Evolutionary conservation across 1,284 basidiomycete species (phyloP).

Genomic region (Cutaneotrichosporon sp.): DNA sequence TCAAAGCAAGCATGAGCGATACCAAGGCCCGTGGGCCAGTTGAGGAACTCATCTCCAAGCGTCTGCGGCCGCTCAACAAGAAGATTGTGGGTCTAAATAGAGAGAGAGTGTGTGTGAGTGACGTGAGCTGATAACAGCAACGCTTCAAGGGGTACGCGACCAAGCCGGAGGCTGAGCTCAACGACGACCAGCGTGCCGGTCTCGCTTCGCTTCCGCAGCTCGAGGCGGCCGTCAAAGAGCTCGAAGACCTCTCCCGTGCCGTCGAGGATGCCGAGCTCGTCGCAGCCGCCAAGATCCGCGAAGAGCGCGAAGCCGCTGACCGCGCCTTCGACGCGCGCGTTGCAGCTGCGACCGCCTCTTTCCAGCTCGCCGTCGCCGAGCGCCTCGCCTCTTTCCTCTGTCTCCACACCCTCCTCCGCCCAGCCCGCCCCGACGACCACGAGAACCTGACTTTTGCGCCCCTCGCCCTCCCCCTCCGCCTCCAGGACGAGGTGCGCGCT

Average conservation of each 20-base stretch:
- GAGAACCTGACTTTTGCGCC: slow-evolving; percentile 52
- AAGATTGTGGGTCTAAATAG: slow-evolving; percentile 69
- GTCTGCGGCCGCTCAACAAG: slow-evolving; percentile 70
- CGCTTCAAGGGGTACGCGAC: slow-evolving; percentile 69
- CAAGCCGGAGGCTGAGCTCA: slow-evolving; percentile 67
- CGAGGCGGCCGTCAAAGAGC: slow-evolving; percentile 72
- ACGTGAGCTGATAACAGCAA: slow-evolving; percentile 56
- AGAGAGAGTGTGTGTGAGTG: not conserved
- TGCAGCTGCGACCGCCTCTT: slow-evolving; percentile 14
- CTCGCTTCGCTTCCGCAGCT: slow-evolving; percentile 68
- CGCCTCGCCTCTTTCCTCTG: slow-evolving; percentile 66
- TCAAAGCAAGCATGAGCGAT: not conserved
- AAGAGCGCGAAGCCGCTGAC: slow-evolving; percentile 30
- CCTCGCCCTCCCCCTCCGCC: slow-evolving; percentile 41
- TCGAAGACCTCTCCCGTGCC: slow-evolving; percentile 74
- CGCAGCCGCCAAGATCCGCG: slow-evolving; percentile 31
- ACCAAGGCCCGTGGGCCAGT: slow-evolving; percentile 58
- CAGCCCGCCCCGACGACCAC: slow-evolving; percentile 42
- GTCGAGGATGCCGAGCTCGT: slow-evolving; percentile 58
- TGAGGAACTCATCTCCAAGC: slow-evolving; percentile 72
- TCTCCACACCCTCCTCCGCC: slow-evolving; percentile 61
- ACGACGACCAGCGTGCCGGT: slow-evolving; percentile 75
- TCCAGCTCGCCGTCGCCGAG: slow-evolving; percentile 52
- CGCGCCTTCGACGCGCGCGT: slow-evolving; percentile 18
- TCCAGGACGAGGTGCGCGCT: slow-evolving; percentile 48